Base-by-base conservation (phyloP, 1,139 yeast species). In the Debaryomyces nepalensis region DNA sequence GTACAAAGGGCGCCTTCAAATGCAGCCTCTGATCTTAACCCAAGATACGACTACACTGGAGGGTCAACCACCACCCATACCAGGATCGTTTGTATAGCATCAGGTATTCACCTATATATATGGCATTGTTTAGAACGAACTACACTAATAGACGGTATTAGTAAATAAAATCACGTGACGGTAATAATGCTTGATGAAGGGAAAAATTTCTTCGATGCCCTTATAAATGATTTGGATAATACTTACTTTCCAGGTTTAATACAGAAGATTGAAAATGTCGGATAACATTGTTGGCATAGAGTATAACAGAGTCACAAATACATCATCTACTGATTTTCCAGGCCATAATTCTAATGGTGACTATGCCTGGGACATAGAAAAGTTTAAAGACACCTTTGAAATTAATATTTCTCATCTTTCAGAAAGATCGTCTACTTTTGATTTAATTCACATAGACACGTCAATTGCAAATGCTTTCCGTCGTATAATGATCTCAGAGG, bases 391-490 rank as follows among this genome's bases (percentile, higher is more conserved):
- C 33, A 61, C 70, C 15, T 85, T 91, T 60, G 85, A 87, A 51
- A 78, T 93, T 48, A 71, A 84, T 44, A 83, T 93, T 51, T 69
- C 79, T 16, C 77, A 78, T 55, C 69, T 85, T 52, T 77, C 81
- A 23, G 89, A 82, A 45, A 75, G 87, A 61, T 79, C 78, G 36
- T 90, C 93, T 48, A 90, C 88, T 63, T 93, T 93, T 57, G 99
- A 93, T 63, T 73, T 95, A 51, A 70, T 87, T 45, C 85, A 89
- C 53, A 71, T 91, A 39, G 99, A 93, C 62, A 87, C 98, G 2
- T 87, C 98, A 10, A 74, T 93, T 44, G 93, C 98, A 39, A 93
- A 93, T 71, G 98, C 99, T 0, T 90, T 93, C 69, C 87, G 99
- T 61, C 86, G 99, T 61, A 87, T 93, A 54, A 91, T 93, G 97